Percentiles rank a stretch among this genome's conserved stretches.
Evolutionary conservation across 768 basidiomycete species (phyloP).

Genomic region (Ramaria sp.): DNA sequence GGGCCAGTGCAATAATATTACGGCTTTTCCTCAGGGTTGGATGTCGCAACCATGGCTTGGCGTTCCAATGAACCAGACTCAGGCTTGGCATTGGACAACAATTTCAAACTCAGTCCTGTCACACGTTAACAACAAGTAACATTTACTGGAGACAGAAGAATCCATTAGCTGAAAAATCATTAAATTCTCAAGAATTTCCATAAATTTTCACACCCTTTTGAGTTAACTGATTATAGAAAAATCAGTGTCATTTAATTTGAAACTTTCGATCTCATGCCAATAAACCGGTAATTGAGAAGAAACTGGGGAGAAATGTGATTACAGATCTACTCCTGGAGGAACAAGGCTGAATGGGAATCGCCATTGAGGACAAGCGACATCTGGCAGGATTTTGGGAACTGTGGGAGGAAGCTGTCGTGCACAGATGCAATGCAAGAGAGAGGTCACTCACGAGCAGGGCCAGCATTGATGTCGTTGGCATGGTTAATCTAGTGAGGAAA

Average conservation of each 20-base stretch:
- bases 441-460: not conserved
- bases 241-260: too few relatives aligned
- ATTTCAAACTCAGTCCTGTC: too few relatives aligned
- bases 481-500: slow-evolving; percentile 1
- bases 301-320: too few relatives aligned
- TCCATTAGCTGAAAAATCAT: too few relatives aligned
- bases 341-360: slow-evolving; percentile 1
- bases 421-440: not conserved
- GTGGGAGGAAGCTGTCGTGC: not conserved
- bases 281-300: too few relatives aligned
- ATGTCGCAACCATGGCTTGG: not conserved
- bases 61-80: not conserved
- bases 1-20: not conserved
- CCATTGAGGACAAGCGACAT: slow-evolving; percentile 6
- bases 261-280: too few relatives aligned
- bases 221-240: too few relatives aligned
- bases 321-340: not conserved
- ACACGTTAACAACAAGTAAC: too few relatives aligned
- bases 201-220: too few relatives aligned
- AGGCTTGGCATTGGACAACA: too few relatives aligned
- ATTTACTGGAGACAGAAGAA: too few relatives aligned
- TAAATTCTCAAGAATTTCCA: too few relatives aligned
- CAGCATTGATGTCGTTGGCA: slow-evolving; percentile 2
- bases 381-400: slow-evolving; percentile 10
- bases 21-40: not conserved